Evolutionary conservation across 305 asterid genomes (phyloP), one percentile per base, ranked within the genome.

Genomic region (Lippia alba): DNA sequence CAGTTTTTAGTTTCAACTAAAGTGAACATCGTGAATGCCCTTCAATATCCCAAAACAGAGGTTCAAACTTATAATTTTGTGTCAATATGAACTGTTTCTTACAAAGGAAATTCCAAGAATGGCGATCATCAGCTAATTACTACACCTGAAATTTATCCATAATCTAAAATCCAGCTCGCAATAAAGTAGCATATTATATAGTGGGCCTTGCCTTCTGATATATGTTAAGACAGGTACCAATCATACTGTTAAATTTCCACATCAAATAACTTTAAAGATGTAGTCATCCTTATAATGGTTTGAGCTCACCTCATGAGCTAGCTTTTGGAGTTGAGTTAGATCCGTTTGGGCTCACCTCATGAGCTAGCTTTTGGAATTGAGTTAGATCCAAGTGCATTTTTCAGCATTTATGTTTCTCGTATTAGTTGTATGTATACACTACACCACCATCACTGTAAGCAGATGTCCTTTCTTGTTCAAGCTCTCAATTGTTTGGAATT

Each of bases 1-100:
- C 61, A 51, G 60, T 58, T 46, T 67, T 69, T 73, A 16, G 73
- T 34, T 46, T 48, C 46, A 54, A 60, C 72, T 20, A 15, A 39
- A 68, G 49, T 34, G 49, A 36, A 34, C 36, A 65, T 36, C 41
- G 58, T 36, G 61, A 67, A 62, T 61, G 62, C 46, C 73, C 55
- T 54, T 54, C 45, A 19, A 46, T 19, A 33, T 17, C 59, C 56
- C 49, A 46, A 53, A 75, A 30, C 64, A 55, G 68, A 61, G 46
- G 51, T 64, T 69, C 49, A 61, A 64, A 18, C 19, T 39, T 70
- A 15, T 64, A 53, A 59, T 56, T 73, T 65, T 44, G 12, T 44
- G 12, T 44, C 4, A 44, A 44, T 44, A 36, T 36, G 41, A 36
- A 36, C 6, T 36, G 41, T 8, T 36, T 36, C 9, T 8, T 36